Base-by-base conservation (phyloP, 345 rosid species). In the Brassica nigra region DNA sequence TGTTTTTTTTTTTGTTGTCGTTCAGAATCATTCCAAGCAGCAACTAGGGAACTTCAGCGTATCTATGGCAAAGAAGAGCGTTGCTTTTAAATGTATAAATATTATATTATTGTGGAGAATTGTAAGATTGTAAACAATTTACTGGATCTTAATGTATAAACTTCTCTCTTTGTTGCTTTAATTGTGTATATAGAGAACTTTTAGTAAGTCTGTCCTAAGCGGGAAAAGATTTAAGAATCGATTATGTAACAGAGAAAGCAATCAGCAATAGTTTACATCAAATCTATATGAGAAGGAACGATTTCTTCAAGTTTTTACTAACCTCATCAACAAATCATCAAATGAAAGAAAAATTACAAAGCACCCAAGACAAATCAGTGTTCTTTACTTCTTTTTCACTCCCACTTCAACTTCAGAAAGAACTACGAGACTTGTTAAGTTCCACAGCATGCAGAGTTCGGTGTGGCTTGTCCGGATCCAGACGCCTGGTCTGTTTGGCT, bases 21-120 rank as follows among this genome's bases (percentile, higher is more conserved):
- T 73, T 73, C 89, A 92, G 96, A 94, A 77, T 94, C 98, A 37
- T 94, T 86, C 81, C 93, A 86, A 86, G 97, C 95, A 0, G 97
- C 98, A 9, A 94, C 93, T n/a, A 84, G 92, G 1, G 97, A 92
- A 85, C 95, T 94, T 76, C 93, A 92, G 69, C 90, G 97, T 23
- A 91, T 92, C 30, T 92, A 92, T 75, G 95, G 97, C 61, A 91
- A 89, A 86, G 97, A 90, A 80, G 93, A 90, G 62, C 84, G 82
- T 64, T 81, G 86, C 67, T 70, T 87, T 27, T 88, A 76, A 82
- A 54, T 42, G 49, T 76, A 34, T 12, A 49, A 49, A 44, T 42
- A 12, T 28, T 27, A 18, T 47, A 34, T 8, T 27, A 49, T n/a
- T 4, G 14, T n/a, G 71, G 66, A 68, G 29, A 37, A 29, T 5